Conservation (phyloP, 225 moss, liverwort and hornwort species). For the Sphagnum contortum region DNA sequence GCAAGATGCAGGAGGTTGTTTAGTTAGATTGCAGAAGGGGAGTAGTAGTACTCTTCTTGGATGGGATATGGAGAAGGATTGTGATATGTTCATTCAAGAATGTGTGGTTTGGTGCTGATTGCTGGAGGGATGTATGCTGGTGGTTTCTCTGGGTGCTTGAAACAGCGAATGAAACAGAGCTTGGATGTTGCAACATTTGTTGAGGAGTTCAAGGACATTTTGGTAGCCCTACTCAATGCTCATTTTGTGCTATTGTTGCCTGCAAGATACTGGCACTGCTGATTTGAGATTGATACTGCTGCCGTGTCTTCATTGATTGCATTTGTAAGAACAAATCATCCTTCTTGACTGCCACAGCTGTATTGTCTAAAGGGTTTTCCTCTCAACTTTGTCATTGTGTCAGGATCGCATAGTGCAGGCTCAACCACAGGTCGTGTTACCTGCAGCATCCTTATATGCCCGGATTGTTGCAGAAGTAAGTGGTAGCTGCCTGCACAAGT, state of each 20-base stretch:
- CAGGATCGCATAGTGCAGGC: constrained; percentile 70
- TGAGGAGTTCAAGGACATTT: constrained; percentile 71
- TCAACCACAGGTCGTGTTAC: constrained; percentile 43
- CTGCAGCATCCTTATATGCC: constrained; percentile 46
- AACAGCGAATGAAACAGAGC: constrained; percentile 69
- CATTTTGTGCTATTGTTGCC: neutral
- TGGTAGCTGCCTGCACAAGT: neutral
- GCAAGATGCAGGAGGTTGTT: too few species aligned
- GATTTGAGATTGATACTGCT: neutral
- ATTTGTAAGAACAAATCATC: too few species aligned
- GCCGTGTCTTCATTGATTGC: too few species aligned
- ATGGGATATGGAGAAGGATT: too few species aligned
- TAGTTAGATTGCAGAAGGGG: too few species aligned
- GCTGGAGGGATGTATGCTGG: neutral
- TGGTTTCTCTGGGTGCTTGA: neutral
- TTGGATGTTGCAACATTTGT: constrained; percentile 56
- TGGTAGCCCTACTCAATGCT: constrained; percentile 25
- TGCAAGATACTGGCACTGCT: neutral
- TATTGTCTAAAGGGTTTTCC: too few species aligned
- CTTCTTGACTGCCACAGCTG: too few species aligned
- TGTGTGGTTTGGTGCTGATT: too few species aligned
- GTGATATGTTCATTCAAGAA: too few species aligned
- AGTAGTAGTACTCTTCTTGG: too few species aligned
- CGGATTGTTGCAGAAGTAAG: constrained; percentile 60
- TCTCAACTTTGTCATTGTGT: too few species aligned